A percentile compares a stretch with the other conserved stretches of the same genome.
phyloP scores from a whole-genome alignment of 352 stramenopile genomes.

The Phytophthora multivora region DNA sequence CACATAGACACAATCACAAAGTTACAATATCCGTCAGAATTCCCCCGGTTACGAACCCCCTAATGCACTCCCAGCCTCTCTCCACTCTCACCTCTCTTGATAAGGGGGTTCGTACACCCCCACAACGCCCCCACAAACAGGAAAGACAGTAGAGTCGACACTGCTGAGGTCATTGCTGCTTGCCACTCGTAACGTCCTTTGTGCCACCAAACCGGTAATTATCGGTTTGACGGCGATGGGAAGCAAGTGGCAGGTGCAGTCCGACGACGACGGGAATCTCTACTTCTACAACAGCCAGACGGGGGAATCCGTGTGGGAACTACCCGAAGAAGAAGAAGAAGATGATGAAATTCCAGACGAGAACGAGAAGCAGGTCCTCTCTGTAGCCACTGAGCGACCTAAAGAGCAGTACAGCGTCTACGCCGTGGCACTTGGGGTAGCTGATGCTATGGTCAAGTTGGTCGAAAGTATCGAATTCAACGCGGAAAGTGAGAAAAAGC shows the following conservation, averaged over 20 bases:
- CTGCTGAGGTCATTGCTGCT: constrained; percentile 28
- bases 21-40: neutral
- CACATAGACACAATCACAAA: neutral
- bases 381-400: neutral
- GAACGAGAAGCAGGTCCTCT: neutral
- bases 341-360: constrained; percentile 4
- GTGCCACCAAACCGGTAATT: constrained; percentile 28
- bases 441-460: constrained; percentile 48
- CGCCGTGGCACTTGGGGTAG: constrained; percentile 52
- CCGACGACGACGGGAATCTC: constrained; percentile 67
- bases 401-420: constrained; percentile 36
- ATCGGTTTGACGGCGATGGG: constrained; percentile 8
- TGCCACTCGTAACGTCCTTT: constrained; percentile 21
- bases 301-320: constrained; percentile 73
- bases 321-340: constrained; percentile 51
- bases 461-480: constrained; percentile 42
- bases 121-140: constrained; percentile 84
- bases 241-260: constrained; percentile 63
- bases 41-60: neutral
- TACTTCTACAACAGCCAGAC: constrained; percentile 81
- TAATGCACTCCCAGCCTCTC: neutral
- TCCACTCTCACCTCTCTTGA: constrained; percentile 62
- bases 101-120: constrained; percentile 87
- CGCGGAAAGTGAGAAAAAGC: constrained; percentile 25
- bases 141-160: constrained; percentile 71